A percentile compares a stretch with the other conserved stretches of the same genome.
Evolutionary conservation across 176 grass and related monocot species (phyloP).

Genomic region (Metroxylon sagu): DNA sequence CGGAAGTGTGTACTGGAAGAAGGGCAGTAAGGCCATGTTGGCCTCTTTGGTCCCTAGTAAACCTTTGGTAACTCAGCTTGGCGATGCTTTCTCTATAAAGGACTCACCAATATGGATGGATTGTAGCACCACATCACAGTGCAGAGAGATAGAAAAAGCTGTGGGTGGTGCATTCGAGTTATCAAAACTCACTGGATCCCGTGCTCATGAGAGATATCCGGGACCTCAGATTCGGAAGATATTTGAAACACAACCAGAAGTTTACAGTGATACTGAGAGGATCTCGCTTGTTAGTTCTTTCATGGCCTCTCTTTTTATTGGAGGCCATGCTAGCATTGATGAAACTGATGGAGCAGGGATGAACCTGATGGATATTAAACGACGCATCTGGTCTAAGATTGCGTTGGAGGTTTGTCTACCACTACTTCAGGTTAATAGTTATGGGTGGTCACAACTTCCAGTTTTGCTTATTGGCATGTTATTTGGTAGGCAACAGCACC

Average conservation of each 20-base stretch:
- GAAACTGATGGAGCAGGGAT: constrained; percentile 95
- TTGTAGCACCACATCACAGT: constrained; percentile 85
- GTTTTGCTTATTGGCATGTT: neutral
- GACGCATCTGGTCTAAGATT: constrained; percentile 58
- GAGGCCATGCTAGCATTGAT: constrained; percentile 83
- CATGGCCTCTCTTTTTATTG: constrained; percentile 75
- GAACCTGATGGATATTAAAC: constrained; percentile 98
- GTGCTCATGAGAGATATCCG: constrained; percentile 81
- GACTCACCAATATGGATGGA: constrained; percentile 99
- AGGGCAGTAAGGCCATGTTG: constrained; percentile 41
- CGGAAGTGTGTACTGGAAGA: constrained; percentile 96
- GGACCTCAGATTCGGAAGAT: constrained; percentile 89
- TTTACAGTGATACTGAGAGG: constrained; percentile 77
- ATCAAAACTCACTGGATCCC: constrained; percentile 77
- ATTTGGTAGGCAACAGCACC: constrained; percentile 66
- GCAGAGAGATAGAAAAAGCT: constrained; percentile 82
- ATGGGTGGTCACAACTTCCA: no score
- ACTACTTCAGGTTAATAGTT: no score
- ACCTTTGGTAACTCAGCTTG: constrained; percentile 47
- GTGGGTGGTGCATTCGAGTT: constrained; percentile 82
- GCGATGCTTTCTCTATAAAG: constrained; percentile 61
- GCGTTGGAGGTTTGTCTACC: constrained; percentile 57
- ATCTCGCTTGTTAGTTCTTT: constrained; percentile 96
- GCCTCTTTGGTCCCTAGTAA: constrained; percentile 62
- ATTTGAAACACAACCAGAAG: constrained; percentile 31